Evolutionary conservation across 1,139 yeast species (phyloP), one percentile per base, ranked within the genome.

Genomic region (Candida tetrigidarum): DNA sequence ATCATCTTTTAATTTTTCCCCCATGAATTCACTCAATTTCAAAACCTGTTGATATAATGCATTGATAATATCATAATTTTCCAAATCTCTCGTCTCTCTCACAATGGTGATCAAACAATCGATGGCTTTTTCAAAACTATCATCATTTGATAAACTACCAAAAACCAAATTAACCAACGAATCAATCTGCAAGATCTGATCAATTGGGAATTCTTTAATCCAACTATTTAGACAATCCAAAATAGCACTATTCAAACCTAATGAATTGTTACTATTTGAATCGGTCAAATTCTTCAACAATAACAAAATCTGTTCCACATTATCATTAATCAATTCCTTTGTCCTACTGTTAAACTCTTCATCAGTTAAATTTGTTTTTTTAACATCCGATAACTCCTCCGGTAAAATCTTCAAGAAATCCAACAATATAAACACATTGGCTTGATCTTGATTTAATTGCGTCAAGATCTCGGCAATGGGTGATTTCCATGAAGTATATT

Each of bases 391-490:
- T 41, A 93, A 77, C 63, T 95, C 99, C 62, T 95, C 98, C 0
- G 99, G 99, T 46, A 95, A 70, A 41, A 93, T 84, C 59, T 84
- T 84, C 50, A 95, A 75, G 57, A 92, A 91, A 58, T 89, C 96
- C 50, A 95, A 71, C 37, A 70, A 59, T 46, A 67, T 57, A 42
- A 66, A 59, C 49, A 64, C 50, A 19, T 56, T 49, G 14, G 50
- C 44, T 11, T 46, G 39, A 29, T 57, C 51, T 9, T 45, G 39
- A 10, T 81, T 80, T 50, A 88, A 69, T 35, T 71, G 67, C 4
- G 71, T 52, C 12, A 84, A 76, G 50, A 91, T 78, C 54, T 93
- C 97, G 14, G 70, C 73, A 16, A 91, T 64, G 0, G 96, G 90
- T 49, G 80, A 71, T 14, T 67, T 60, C 99, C 99, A 93, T 25